Evolutionary conservation across 1,284 basidiomycete species (phyloP), one percentile per base, ranked within the genome.

Genomic region (Malassezia cuniculi): DNA sequence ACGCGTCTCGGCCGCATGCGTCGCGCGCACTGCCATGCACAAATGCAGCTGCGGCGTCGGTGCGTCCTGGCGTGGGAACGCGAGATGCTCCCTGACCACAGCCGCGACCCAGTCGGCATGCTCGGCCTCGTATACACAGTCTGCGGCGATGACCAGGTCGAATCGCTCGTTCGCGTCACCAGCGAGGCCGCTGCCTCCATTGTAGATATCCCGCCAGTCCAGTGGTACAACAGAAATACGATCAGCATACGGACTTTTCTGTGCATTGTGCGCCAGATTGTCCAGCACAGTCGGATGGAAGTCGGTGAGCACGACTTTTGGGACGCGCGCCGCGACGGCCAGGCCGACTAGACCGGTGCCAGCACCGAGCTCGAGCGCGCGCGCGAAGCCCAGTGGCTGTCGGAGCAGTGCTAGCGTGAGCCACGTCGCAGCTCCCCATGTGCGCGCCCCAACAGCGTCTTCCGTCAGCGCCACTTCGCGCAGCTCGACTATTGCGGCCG

Each of bases 331-430:
- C 3, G 52, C 52, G 5, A 57, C 24, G 1, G 50, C 45, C 1
- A 65, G 41, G 6, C 60, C 57, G 9, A 58, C 52, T 5, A 65
- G 49, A 18, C 61, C 61, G 1, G 60, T 62, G 7, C 61, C 61
- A 2, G 60, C 58, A 8, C 61, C 61, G 3, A 65, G 54, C 49
- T 65, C 61, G 18, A 65, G 47, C 1, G 21, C 18, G 6, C 28
- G 19, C 1, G 31, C 17, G 3, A 50, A 34, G 14, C 48, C 47
- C 5, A 51, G 40, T n/a, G n/a, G n/a, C n/a, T n/a, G n/a, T n/a
- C n/a, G n/a, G n/a, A 61, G 32, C 1, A 61, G 52, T 29, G 57
- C 51, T 9, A 43, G 36, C 14, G 44, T 44, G 1, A 59, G 47
- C 16, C 57, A 54, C 9, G 59, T 55, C 20, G 59, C 59, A 5